phyloP scores from a whole-genome alignment of 2,329 filamentous ascomycete genomes.

The Curvularia spicifera region DNA sequence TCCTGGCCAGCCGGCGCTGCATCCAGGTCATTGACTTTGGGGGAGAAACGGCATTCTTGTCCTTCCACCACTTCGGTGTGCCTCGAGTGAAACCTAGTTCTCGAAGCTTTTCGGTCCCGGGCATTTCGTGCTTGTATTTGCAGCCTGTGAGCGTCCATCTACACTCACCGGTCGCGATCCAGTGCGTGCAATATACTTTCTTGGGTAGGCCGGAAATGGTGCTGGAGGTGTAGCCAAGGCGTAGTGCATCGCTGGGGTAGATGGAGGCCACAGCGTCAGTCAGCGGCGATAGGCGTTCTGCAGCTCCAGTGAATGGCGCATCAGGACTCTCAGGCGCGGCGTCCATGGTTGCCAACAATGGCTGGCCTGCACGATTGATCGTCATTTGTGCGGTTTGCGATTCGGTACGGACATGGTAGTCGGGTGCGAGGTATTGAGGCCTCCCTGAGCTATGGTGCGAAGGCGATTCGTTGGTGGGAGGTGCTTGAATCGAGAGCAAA shows the following conservation, averaged over 20 bases:
- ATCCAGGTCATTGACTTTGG: slow-evolving; percentile 32
- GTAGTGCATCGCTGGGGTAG: slow-evolving; percentile 35
- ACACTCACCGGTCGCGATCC: slow-evolving; percentile 85
- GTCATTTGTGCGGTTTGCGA: neutral
- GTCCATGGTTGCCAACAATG: neutral
- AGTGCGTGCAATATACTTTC: slow-evolving; percentile 85
- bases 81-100: slow-evolving; percentile 68
- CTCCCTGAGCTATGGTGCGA: neutral
- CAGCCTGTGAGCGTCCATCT: slow-evolving; percentile 87
- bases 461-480: neutral
- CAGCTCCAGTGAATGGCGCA: neutral
- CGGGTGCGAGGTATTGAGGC: slow-evolving; percentile 26
- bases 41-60: slow-evolving; percentile 49
- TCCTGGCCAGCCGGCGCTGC: slow-evolving; percentile 25
- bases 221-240: slow-evolving; percentile 47
- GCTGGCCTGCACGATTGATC: neutral
- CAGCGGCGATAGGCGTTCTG: slow-evolving; percentile 14
- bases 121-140: slow-evolving; percentile 91
- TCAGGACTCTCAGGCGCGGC: neutral
- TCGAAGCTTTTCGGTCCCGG: slow-evolving; percentile 70
- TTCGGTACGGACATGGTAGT: slow-evolving; percentile 22
- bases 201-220: slow-evolving; percentile 54
- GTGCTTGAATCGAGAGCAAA: slow-evolving; percentile 17
- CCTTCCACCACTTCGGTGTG: slow-evolving; percentile 63
- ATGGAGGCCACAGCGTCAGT: slow-evolving; percentile 38